A percentile compares a stretch with the other conserved stretches of the same genome.
Conservation (phyloP, 2,329 filamentous ascomycete species). For the Trichothecium sympodiale region DNA sequence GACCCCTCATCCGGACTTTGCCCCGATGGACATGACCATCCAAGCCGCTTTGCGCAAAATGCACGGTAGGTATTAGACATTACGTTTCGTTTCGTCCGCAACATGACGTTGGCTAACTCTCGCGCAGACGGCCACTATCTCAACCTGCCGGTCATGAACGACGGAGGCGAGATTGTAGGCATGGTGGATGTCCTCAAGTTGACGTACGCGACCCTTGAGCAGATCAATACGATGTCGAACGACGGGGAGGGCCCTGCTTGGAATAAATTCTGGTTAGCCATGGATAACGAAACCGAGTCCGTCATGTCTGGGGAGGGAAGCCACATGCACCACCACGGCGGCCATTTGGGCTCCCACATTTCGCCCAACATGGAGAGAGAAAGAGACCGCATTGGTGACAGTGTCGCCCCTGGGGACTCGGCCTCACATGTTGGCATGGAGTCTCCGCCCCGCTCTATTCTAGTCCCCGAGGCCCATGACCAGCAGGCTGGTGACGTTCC, state of each 20-base stretch:
- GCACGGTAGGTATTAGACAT: conserved; percentile 59
- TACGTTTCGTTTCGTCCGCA: neutral
- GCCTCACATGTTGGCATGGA: conserved; percentile 84
- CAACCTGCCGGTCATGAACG: conserved; percentile 97
- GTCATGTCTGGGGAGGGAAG: conserved; percentile 80
- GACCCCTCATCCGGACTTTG: conserved; percentile 98
- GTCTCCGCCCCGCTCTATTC: conserved; percentile 57
- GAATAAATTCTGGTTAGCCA: conserved; percentile 99
- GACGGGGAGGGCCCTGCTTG: conserved; percentile 93
- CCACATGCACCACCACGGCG: conserved; percentile 56
- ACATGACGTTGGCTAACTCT: no score
- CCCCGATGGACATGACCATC: conserved; percentile 97
- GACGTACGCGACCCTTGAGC: conserved; percentile 94
- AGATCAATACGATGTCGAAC: conserved; percentile 90
- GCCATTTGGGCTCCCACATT: conserved; percentile 58
- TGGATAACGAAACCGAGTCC: conserved; percentile 90
- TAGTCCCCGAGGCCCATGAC: conserved; percentile 35
- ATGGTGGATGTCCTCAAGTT: conserved; percentile 99
- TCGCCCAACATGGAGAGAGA: conserved; percentile 64
- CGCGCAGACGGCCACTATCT: conserved; percentile 85
- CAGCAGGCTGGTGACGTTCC: conserved; percentile 59
- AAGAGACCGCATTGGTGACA: conserved; percentile 64
- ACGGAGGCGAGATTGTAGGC: conserved; percentile 90
- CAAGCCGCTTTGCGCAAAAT: conserved; percentile 97
- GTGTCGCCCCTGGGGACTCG: conserved; percentile 84